Evolutionary conservation across 2,329 filamentous ascomycete species (phyloP).

Genomic region (Aureobasidium namibiae): DNA sequence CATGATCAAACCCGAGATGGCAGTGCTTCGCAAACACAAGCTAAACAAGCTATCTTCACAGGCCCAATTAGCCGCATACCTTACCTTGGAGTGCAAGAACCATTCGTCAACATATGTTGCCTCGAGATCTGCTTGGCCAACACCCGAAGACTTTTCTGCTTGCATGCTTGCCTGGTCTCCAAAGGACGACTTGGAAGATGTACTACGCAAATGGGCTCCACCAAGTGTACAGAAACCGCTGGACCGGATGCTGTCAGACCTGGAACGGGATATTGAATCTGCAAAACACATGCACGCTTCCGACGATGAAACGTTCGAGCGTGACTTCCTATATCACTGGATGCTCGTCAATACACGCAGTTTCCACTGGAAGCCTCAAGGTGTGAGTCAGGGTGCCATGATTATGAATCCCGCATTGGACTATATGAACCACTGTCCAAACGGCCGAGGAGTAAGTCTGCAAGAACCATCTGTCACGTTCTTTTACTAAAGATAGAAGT

Average conservation of each 20-base stretch:
- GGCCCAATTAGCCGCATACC: conserved; percentile 55
- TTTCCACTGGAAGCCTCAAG: conserved; percentile 48
- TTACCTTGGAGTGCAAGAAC: conserved; percentile 5
- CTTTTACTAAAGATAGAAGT: conserved; percentile 28
- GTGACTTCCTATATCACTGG: conserved; percentile 49
- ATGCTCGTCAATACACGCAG: conserved; percentile 52
- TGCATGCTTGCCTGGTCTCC: conserved; percentile 44
- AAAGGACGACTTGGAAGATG: conserved; percentile 36
- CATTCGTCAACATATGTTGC: conserved; percentile 22
- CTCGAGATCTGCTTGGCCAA: conserved; percentile 64
- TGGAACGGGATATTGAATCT: conserved; percentile 19
- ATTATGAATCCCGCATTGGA: conserved; percentile 65
- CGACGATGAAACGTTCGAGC: conserved; percentile 12
- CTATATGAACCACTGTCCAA: conserved; percentile 53
- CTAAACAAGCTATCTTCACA: conserved; percentile 38
- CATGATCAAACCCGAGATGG: conserved; percentile 56
- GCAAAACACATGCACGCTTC: conserved; percentile 13
- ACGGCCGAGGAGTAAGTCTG: conserved; percentile 28
- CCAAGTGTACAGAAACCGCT: conserved; percentile 26
- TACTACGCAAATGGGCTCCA: conserved; percentile 33
- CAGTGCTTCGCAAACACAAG: conserved; percentile 36
- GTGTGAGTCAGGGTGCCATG: conserved; percentile 50
- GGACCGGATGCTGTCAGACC: conserved; percentile 24
- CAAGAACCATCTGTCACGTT: background rate
- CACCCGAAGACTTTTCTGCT: conserved; percentile 48